Base-by-base conservation (phyloP, 176 grass and related monocot species). In the Rhynchospora tenuis region DNA sequence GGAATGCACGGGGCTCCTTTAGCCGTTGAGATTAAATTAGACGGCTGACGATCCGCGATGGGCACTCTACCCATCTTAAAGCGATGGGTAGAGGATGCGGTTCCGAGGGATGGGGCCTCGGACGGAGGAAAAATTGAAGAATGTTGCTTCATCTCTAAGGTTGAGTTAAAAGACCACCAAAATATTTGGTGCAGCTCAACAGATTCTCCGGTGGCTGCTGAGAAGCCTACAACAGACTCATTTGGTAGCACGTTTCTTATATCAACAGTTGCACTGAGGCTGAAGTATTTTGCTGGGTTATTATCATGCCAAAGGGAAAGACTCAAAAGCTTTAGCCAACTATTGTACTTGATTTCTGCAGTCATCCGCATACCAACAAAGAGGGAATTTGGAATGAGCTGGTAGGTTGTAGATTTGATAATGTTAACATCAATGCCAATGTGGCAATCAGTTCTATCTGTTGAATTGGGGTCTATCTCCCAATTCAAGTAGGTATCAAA, bases 111-210 rank as follows among this genome's bases (percentile, higher is more conserved):
- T 24, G 5, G 83, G 81, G 44, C 84, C 82, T 47, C 89, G 63
- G 69, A 88, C 29, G 84, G 88, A 86, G 46, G 83, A 86, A 13
- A 91, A 10, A 0, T 91, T 83, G 7, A 78, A 19, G 27, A 7
- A 17, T 16, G 2, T 3, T 45, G 85, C n/a, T 20, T 72, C n/a
- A 64, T 78, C 7, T 79, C 9, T 15, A 94, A 17, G 19, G 87
- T 94, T 31, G 92, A 94, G 75, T 22, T 46, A 88, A 94, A 91
- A 43, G 85, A 88, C 90, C 64, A 94, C 0, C 70, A 91, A 10
- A 85, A 60, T 22, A 94, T 83, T 8, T 91, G 83, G 20, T 86
- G 83, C 24, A 81, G 11, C 15, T 74, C 80, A 70, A 20, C 56
- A 14, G 82, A 28, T 2, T 10, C 22, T 6, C 92, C 90, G 0